Evolutionary conservation across 306 rosid species (phyloP).

Genomic region (Luffa aegyptiaca): DNA sequence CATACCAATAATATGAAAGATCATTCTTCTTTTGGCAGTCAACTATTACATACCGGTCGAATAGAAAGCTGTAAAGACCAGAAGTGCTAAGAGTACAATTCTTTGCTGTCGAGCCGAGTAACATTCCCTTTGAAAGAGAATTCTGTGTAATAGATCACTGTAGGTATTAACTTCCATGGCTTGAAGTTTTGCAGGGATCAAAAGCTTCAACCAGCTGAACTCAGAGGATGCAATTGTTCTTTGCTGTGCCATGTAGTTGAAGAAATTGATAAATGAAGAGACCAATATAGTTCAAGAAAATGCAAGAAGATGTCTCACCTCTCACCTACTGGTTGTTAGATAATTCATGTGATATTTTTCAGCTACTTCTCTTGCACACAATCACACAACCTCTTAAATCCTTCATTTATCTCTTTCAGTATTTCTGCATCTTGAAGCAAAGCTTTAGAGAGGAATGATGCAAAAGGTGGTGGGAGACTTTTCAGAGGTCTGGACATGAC

Average conservation of each 20-base stretch:
- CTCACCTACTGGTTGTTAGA: constrained; percentile 18
- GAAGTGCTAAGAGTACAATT: background rate
- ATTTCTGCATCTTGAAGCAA: constrained; percentile 21
- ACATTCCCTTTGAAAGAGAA: constrained; percentile 1
- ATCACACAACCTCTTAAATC: constrained; percentile 6
- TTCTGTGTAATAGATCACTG: background rate
- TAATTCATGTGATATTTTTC: constrained; percentile 12
- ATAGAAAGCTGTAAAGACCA: background rate
- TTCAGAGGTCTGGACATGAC: constrained; percentile 13
- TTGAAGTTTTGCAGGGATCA: background rate
- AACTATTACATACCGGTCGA: background rate
- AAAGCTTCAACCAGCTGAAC: background rate
- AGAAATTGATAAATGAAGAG: background rate
- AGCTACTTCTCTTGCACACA: constrained; percentile 3
- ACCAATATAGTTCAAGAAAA: background rate
- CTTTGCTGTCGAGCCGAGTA: background rate
- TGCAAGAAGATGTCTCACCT: constrained; percentile 1
- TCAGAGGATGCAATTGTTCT: constrained; percentile 2
- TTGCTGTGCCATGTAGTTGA: background rate
- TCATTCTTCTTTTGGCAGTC: background rate
- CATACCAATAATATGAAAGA: background rate
- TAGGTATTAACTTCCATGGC: constrained; percentile 9
- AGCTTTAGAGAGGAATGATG: constrained; percentile 1
- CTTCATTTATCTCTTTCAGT: constrained; percentile 4
- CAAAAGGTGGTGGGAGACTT: constrained; percentile 21